Base-by-base conservation (phyloP, 1,284 basidiomycete species). In the Ganoderma meredithae region DNA sequence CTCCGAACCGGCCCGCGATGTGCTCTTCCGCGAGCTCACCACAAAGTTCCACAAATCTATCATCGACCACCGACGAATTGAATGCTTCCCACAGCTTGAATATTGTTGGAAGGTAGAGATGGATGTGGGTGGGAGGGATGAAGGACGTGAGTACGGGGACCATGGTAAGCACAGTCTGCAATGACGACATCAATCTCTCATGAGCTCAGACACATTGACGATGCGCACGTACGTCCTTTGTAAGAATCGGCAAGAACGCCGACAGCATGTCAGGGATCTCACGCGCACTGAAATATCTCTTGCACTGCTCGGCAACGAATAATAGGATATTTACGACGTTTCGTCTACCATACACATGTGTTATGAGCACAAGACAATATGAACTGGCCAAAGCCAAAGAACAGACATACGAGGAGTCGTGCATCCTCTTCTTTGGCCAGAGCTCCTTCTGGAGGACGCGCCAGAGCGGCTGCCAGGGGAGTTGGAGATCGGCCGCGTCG, bases 1-100 rank as follows among this genome's bases (percentile, higher is more conserved):
- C 82, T 27, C 88, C 86, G 53, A 79, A 77, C 39, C 82, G 80
- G 12, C 91, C 91, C 52, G 90, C 83, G 53, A 95, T 85, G 76
- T 96, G 93, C 75, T 93, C 90, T 76, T 94, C 90, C 0, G 94
- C 85, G 15, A 97, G 81, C 43, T 90, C 84, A 47, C 92, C 94
- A 65, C 91, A 88, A 6, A 96, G 80, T 73, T 96, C 93, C n/a
- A 97, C 84, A 75, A 96, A 84, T 72, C 95, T 89, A 71, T 96
- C 95, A 73, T 97, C 95, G 67, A 95, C 83, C 22, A 91, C 83
- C 49, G 86, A 86, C 0, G 93, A 94, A 75, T 95, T 94, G 79
- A 95, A 94, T 4, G 91, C 90, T 76, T 95, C 91, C 94, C 95
- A 96, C 0, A 96, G 82, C 68, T 87, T 90, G 82, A 96, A 95